Evolutionary conservation across 2,329 filamentous ascomycete genomes (phyloP), one percentile per base, ranked within the genome.

Genomic region (Knoxdaviesia capensis): DNA sequence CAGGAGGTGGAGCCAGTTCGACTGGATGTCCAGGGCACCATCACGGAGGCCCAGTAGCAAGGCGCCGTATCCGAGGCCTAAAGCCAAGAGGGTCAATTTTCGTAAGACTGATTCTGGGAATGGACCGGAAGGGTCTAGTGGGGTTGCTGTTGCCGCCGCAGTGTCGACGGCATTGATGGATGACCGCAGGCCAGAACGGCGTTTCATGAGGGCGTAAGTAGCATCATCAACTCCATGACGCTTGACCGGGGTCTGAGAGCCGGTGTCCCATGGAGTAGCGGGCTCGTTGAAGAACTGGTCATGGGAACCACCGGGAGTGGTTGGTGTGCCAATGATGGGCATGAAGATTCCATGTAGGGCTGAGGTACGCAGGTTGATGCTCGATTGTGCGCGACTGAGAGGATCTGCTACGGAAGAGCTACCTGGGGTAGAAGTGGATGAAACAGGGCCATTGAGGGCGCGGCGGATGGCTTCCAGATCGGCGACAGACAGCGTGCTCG

Each of bases 261-360:
- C 84, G 0, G 77, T 81, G 29, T 80, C 83, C 78, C 80, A 90
- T 2, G 84, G 84, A 7, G 80, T 86, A 43, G 68, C 64, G 3
- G 67, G 58, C 47, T 77, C 75, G 48, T 74, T 53, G 42, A 56
- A 56, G 44, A 55, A 54, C 52, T 64, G 57, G 49, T 69, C 60
- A 48, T 59, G 58, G 38, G 70, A 64, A 44, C 71, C 70, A 32
- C 20, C 20, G 20, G 20, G 20, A 20, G 20, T 20, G 20, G 20
- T 20, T 20, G 20, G 20, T 20, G 20, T 20, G 20, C 20, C 20
- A 20, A 69, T 68, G 1, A 73, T 72, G 6, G 75, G 76, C 7
- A 77, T 77, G 64, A 93, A 98, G 52, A 98, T 98, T 43, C 90
- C 88, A 50, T 80, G 82, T 5, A 98, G 71, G 0, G 90, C 94